Conservation (phyloP, 345 rosid genomes). For the Reutealis trisperma region DNA sequence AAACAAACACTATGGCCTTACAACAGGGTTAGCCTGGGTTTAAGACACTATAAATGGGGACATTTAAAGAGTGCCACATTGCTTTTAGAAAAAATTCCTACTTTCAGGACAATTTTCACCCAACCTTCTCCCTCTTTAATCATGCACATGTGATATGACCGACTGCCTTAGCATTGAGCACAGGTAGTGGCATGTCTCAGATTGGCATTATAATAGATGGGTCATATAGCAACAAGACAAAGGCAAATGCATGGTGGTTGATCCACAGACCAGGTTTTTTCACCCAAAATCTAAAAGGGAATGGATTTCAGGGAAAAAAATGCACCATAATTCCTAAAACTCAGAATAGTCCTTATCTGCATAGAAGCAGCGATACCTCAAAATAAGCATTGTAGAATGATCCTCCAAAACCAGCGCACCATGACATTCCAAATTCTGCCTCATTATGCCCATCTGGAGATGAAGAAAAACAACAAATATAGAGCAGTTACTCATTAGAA, state of each 20-base stretch:
- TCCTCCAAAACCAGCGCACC: conserved; percentile 92
- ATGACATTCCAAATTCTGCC: conserved; percentile 97
- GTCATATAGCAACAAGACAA: neutral
- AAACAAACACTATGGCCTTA: neutral
- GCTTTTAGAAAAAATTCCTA: too few relatives aligned
- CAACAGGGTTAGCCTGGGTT: neutral
- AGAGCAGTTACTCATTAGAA: neutral
- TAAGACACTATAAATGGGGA: neutral
- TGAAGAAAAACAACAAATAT: neutral
- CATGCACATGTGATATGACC: neutral
- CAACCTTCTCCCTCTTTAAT: too few relatives aligned
- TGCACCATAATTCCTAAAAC: neutral
- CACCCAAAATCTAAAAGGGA: neutral
- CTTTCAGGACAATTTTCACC: too few relatives aligned
- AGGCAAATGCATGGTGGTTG: neutral
- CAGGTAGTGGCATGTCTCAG: neutral
- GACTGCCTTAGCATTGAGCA: neutral
- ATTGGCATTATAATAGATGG: too few relatives aligned
- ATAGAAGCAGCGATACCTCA: conserved; percentile 47
- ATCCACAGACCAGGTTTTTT: neutral
- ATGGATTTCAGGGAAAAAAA: neutral
- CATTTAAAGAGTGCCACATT: too few relatives aligned
- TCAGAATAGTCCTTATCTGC: neutral
- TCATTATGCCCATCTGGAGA: conserved; percentile 81
- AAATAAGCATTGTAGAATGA: conserved; percentile 80